Evolutionary conservation across 352 stramenopile genomes (phyloP).

Genomic region (Globisporangium nunn): DNA sequence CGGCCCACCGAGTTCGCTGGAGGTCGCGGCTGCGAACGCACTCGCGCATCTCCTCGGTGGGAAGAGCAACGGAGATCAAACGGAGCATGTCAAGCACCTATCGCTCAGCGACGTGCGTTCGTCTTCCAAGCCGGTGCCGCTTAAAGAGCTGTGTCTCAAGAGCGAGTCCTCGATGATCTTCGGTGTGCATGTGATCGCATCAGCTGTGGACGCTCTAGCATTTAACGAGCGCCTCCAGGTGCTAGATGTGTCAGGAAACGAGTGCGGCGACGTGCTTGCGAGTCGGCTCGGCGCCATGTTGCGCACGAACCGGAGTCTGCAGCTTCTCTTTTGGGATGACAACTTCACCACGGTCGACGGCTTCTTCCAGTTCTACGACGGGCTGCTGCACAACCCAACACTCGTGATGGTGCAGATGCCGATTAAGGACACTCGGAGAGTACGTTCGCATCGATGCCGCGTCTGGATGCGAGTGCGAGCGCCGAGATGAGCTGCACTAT

Average conservation of each 20-base stretch:
- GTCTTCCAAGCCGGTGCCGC: slow-evolving; percentile 21
- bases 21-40: slow-evolving; percentile 31
- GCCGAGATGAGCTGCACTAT: too few species aligned
- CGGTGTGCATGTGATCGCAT: slow-evolving; percentile 34
- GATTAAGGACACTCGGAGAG: slow-evolving; percentile 66
- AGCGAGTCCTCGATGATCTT: slow-evolving; percentile 46
- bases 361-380: slow-evolving; percentile 58
- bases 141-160: slow-evolving; percentile 57
- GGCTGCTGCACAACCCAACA: slow-evolving; percentile 46
- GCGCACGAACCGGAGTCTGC: slow-evolving; percentile 46
- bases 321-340: slow-evolving; percentile 69
- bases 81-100: neutral
- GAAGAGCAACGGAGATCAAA: neutral
- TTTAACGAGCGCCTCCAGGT: slow-evolving; percentile 42
- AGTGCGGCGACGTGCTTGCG: slow-evolving; percentile 58
- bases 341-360: slow-evolving; percentile 72
- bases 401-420: slow-evolving; percentile 70
- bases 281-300: slow-evolving; percentile 33
- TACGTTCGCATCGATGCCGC: slow-evolving; percentile 14
- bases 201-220: slow-evolving; percentile 35
- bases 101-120: slow-evolving; percentile 2
- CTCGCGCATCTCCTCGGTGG: slow-evolving; percentile 36
- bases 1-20: slow-evolving; percentile 19
- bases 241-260: slow-evolving; percentile 69
- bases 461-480: too few species aligned